Percentiles rank a stretch among this genome's conserved stretches.
Conservation (phyloP, 257 asterid genomes). For the Solanum sejunctum region DNA sequence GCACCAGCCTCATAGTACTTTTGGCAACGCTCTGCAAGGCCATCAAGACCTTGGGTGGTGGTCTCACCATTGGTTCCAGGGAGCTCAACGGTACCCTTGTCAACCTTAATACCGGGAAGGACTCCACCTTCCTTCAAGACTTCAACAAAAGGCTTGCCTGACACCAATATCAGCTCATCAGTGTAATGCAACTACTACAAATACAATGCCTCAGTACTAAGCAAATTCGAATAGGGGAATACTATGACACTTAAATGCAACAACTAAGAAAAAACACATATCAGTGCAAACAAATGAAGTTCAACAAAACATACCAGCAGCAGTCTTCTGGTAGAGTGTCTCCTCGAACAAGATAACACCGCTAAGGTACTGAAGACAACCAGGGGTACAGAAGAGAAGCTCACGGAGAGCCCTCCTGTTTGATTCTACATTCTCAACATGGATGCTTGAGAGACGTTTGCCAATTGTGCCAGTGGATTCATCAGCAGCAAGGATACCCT, state of each 20-base stretch:
- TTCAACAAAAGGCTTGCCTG: slow-evolving; percentile 50
- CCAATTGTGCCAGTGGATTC: slow-evolving; percentile 35
- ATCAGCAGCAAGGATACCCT: slow-evolving; percentile 39
- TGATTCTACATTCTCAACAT: slow-evolving; percentile 19
- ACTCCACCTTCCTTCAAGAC: slow-evolving; percentile 50
- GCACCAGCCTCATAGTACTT: slow-evolving; percentile 51
- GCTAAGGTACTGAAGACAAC: slow-evolving; percentile 16
- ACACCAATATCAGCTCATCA: neutral
- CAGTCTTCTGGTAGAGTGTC: slow-evolving; percentile 27
- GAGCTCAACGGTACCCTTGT: slow-evolving; percentile 55
- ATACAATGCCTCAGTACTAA: neutral
- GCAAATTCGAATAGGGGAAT: neutral
- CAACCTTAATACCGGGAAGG: slow-evolving; percentile 59
- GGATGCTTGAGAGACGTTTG: slow-evolving; percentile 25
- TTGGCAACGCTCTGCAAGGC: slow-evolving; percentile 43
- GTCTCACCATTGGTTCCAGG: slow-evolving; percentile 60
- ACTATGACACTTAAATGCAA: neutral
- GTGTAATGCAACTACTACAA: neutral
- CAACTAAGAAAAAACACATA: neutral
- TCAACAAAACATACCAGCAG: slow-evolving; percentile 10
- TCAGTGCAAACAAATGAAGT: neutral
- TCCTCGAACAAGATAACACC: slow-evolving; percentile 28
- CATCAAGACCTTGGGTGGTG: slow-evolving; percentile 57
- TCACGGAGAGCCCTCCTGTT: slow-evolving; percentile 26
- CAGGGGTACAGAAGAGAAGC: slow-evolving; percentile 23